Conservation (phyloP, 352 stramenopile genomes). For the Ophiocytium majus region DNA sequence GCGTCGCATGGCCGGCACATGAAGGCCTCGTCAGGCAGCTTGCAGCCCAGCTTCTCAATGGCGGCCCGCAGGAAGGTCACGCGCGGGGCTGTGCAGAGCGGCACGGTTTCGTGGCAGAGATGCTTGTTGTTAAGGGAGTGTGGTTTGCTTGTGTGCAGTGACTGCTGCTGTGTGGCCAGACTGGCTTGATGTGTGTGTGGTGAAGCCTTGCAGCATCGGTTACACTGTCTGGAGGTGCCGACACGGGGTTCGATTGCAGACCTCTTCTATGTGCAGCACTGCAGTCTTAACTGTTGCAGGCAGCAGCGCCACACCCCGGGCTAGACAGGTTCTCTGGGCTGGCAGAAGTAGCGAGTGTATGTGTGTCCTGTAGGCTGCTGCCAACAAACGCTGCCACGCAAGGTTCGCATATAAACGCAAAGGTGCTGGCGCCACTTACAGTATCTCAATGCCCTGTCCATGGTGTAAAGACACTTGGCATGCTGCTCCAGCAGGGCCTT, state of each 20-base stretch:
- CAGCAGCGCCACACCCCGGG: neutral
- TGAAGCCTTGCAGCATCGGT: neutral
- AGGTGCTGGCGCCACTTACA: neutral
- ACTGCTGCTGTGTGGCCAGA: neutral
- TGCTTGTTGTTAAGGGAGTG: no score
- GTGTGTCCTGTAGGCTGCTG: neutral
- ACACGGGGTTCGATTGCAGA: no score
- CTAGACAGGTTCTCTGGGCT: neutral
- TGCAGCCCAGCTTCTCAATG: constrained; percentile 52
- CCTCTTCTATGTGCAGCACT: no score
- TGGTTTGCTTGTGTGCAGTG: neutral
- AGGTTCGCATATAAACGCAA: neutral
- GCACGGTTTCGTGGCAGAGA: neutral
- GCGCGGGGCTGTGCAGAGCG: constrained; percentile 24
- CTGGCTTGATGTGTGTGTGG: neutral
- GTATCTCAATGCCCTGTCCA: neutral
- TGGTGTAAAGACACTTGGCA: neutral
- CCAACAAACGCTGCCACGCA: neutral
- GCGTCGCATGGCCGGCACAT: constrained; percentile 37
- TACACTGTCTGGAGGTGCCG: neutral
- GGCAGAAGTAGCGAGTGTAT: neutral
- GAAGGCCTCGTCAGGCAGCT: constrained; percentile 38
- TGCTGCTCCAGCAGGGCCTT: neutral
- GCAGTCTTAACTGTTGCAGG: no score
- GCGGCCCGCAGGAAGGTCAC: constrained; percentile 46